phyloP scores from a whole-genome alignment of 2,329 filamentous ascomycete genomes.

The Ilyonectria robusta region DNA sequence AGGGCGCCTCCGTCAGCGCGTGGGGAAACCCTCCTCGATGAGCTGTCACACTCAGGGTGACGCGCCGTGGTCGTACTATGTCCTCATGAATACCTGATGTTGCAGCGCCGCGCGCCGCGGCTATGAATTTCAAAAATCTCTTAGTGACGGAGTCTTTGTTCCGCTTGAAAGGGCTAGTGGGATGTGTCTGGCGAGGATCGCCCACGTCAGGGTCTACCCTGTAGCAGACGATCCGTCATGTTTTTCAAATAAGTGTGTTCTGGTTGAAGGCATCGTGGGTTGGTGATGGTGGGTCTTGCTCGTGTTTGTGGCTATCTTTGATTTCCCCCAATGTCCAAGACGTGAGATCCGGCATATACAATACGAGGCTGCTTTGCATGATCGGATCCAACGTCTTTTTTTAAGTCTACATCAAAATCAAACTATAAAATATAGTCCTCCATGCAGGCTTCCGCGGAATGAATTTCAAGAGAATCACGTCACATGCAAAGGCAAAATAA shows the following conservation, averaged over 20 bases:
- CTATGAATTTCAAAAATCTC: conserved; percentile 5
- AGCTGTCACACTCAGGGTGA: neutral
- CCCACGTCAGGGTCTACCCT: neutral
- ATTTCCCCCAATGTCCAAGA: neutral
- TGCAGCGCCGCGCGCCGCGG: neutral
- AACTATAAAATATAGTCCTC: neutral
- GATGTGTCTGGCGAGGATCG: neutral
- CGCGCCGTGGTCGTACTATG: neutral
- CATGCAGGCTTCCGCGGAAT: neutral
- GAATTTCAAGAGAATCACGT: too few species aligned
- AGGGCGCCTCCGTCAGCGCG: neutral
- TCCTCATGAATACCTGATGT: neutral
- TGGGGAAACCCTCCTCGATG: neutral
- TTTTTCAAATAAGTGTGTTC: neutral
- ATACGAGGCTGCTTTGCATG: neutral
- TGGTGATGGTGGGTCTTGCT: neutral
- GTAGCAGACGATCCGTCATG: neutral
- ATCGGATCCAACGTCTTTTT: neutral
- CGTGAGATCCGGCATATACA: neutral
- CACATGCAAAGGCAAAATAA: too few species aligned
- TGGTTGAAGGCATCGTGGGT: neutral
- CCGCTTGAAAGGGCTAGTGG: neutral
- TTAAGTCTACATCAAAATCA: neutral
- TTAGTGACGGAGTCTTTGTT: neutral
- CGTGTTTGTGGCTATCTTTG: neutral